Evolutionary conservation across 371 early-diverging fungal genomes (phyloP).

Genomic region (Haplosporangium sp.): DNA sequence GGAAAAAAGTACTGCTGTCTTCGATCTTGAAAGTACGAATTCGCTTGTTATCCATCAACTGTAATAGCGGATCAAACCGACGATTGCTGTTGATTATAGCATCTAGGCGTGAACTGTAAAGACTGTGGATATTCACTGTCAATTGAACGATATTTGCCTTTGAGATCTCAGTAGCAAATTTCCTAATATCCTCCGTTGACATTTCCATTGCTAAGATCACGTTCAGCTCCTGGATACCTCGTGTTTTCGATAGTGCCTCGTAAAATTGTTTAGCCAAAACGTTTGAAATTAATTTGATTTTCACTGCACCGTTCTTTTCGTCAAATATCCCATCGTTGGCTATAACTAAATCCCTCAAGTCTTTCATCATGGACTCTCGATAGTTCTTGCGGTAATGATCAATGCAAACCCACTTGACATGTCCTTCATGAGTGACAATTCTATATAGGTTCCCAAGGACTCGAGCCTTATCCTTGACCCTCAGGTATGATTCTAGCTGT

Average conservation of each 20-base stretch:
- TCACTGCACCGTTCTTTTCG: not conserved
- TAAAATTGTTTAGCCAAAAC: not conserved
- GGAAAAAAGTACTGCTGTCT: too few relatives aligned
- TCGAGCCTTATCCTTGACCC: not conserved
- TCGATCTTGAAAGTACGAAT: too few relatives aligned
- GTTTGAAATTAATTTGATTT: not conserved
- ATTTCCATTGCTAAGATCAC: too few relatives aligned
- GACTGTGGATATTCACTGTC: too few relatives aligned
- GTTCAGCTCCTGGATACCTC: conserved; percentile 1
- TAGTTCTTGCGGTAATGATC: conserved; percentile 17
- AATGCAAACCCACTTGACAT: conserved; percentile 31
- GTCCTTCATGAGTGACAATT: conserved; percentile 8
- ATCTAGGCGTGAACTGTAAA: too few relatives aligned
- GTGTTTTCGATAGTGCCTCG: not conserved
- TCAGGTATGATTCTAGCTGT: conserved; percentile 7
- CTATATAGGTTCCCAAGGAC: conserved; percentile 17
- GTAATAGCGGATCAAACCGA: too few relatives aligned
- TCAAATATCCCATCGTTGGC: not conserved
- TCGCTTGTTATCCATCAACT: too few relatives aligned
- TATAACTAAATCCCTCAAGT: not conserved
- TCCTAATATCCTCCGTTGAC: too few relatives aligned
- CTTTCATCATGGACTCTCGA: not conserved
- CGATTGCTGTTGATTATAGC: too few relatives aligned
- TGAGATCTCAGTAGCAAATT: too few relatives aligned
- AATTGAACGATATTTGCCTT: too few relatives aligned